phyloP scores from a whole-genome alignment of 345 rosid species.

The Salix suchowensis region DNA sequence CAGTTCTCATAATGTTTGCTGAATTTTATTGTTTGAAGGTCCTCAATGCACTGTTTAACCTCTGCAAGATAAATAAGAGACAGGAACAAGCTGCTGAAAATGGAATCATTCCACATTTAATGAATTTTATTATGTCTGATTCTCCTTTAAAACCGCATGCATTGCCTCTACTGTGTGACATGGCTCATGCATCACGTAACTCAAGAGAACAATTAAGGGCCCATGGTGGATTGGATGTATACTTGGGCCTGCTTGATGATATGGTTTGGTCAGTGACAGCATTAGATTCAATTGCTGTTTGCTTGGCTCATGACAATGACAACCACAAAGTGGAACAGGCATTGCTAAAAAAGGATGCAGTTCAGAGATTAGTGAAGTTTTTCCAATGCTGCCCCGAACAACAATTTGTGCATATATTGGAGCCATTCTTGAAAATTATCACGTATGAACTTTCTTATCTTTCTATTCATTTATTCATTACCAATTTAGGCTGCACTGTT shows the following conservation, averaged over 20 bases:
- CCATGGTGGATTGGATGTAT: constrained; percentile 93
- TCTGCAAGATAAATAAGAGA: no score
- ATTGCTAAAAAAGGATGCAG: constrained; percentile 79
- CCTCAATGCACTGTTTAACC: no score
- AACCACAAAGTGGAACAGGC: constrained; percentile 91
- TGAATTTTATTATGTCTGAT: no score
- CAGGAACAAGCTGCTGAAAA: no score
- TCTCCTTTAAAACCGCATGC: no score
- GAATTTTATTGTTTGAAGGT: no score
- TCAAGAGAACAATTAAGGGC: constrained; percentile 95
- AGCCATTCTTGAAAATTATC: constrained; percentile 94
- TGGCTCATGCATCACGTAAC: constrained; percentile 8
- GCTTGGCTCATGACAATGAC: constrained; percentile 98
- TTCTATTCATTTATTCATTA: not conserved
- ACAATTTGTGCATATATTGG: constrained; percentile 92
- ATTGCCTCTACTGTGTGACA: no score
- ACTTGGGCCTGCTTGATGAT: constrained; percentile 80
- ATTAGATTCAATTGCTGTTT: constrained; percentile 88
- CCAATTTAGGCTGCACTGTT: not conserved
- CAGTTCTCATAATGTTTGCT: no score
- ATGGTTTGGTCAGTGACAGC: constrained; percentile 87
- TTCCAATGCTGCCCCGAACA: constrained; percentile 89
- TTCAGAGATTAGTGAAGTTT: constrained; percentile 77
- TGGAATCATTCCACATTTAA: no score
- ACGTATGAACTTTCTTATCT: constrained; percentile 44